Conservation (phyloP, 208 protist species). For the Tritrichomonas musculus region DNA sequence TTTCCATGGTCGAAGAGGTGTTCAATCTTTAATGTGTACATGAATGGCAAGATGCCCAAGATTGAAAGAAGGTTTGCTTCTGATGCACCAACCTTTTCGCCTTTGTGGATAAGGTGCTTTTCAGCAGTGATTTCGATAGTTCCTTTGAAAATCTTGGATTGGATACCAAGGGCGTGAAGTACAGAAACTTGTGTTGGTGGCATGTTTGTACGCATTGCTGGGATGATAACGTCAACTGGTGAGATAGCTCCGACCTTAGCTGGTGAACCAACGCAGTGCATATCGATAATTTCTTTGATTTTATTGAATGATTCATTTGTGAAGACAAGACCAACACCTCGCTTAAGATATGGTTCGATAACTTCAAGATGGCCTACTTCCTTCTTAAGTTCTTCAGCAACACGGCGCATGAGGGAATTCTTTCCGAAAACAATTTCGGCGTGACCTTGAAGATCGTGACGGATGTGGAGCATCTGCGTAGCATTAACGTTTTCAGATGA, state of each 20-base stretch:
- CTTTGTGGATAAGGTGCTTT: constrained; percentile 79
- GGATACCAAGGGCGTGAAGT: constrained; percentile 97
- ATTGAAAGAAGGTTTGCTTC: constrained; percentile 90
- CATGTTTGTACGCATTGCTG: constrained; percentile 83
- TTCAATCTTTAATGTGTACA: constrained; percentile 79
- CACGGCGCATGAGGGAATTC: not conserved
- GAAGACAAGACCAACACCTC: not conserved
- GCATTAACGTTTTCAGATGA: not conserved
- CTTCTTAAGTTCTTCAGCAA: not conserved
- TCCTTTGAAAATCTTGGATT: constrained; percentile 96
- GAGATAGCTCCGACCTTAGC: constrained; percentile 90
- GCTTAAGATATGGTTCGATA: not conserved
- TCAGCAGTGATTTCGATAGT: constrained; percentile 93
- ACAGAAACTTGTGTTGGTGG: constrained; percentile 94
- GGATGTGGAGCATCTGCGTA: not conserved
- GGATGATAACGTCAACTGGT: constrained; percentile 84
- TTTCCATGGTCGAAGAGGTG: constrained; percentile 86
- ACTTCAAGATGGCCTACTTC: not conserved
- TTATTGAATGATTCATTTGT: not conserved
- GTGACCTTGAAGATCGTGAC: not conserved
- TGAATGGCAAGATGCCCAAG: constrained; percentile 97
- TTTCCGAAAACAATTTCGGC: not conserved
- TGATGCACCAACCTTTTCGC: constrained; percentile 82
- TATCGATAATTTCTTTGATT: not conserved
- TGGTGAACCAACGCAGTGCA: constrained; percentile 54